Evolutionary conservation across 768 basidiomycete genomes (phyloP), one percentile per base, ranked within the genome.

Genomic region (Tulasnella calospora): DNA sequence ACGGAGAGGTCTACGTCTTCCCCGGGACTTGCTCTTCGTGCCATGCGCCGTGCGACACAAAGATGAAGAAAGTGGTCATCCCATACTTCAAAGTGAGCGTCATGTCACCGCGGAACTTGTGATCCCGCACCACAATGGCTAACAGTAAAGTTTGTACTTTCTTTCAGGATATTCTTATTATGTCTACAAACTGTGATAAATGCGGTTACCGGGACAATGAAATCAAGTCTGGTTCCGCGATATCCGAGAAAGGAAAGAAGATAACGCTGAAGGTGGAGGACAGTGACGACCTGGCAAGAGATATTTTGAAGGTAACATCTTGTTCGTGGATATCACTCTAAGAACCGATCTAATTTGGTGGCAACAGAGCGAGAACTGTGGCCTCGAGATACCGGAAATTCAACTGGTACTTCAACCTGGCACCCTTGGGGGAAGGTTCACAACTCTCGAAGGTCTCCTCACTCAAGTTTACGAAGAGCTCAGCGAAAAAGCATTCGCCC

Each of bases 121-220:
- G 17, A 15, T 44, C 44, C n/a, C n/a, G n/a, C 10, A 44, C 13
- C 44, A 44, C 44, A 44, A 19, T 15, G 44, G 2, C 17, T 19
- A 15, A 44, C 13, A 1, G 15, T 1, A 15, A 44, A 44, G 15
- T 15, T 44, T 15, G 10, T 40, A 10, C 38, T 40, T 10, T 40
- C 38, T 4, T 27, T 57, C 51, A 98, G 96, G 96, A 99, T 81
- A 92, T 95, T 77, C 85, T 99, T 76, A 97, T 99, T 85, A 98
- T 98, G 96, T 97, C 97, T 33, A 96, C 96, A 8, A 98, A 98
- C 83, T 99, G 98, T 83, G 94, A 96, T 78, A 85, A 86, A 74
- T 99, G 98, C 84, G 98, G 98, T 0, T 99, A 99, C 84, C 89
- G 94, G 78, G 98, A 99, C 85, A 99, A 96, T 82, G 98, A 99